These are phyloP conservation scores for Hura crepitans DNA, from an alignment of 441 rosid genomes.

Conservation along the genomic window DNA sequence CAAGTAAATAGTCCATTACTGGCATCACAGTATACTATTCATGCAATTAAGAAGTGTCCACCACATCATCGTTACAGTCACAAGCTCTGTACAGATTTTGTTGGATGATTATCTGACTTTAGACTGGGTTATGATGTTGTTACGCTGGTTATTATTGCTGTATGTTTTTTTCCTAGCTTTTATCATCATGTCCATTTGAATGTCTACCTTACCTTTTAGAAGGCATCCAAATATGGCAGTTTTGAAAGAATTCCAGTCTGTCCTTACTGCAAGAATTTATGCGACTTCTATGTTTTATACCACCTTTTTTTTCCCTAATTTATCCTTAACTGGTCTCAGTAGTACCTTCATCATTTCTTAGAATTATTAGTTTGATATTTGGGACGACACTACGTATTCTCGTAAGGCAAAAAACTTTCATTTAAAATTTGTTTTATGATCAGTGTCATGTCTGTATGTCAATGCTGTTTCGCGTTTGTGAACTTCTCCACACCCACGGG, in stretches of 20 bases:
- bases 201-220: background rate
- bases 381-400: background rate
- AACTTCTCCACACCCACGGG: too few species aligned
- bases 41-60: constrained; percentile 3
- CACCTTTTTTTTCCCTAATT: background rate
- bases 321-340: background rate
- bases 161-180: background rate
- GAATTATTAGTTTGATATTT: background rate
- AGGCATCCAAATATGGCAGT: background rate
- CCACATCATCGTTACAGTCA: background rate
- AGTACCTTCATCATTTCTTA: background rate
- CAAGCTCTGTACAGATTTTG: background rate
- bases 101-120: background rate
- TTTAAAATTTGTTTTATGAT: background rate
- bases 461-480: background rate
- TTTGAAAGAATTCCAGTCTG: background rate
- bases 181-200: background rate
- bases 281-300: too few species aligned
- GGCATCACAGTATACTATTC: background rate
- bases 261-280: background rate
- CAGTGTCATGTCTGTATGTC: background rate
- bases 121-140: background rate
- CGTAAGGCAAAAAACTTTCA: background rate
- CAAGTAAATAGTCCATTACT: background rate
- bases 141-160: background rate